Percentiles rank a stretch among this genome's conserved stretches.
phyloP scores from a whole-genome alignment of 208 protist species.

The Acanthamoeba rhysodes region DNA sequence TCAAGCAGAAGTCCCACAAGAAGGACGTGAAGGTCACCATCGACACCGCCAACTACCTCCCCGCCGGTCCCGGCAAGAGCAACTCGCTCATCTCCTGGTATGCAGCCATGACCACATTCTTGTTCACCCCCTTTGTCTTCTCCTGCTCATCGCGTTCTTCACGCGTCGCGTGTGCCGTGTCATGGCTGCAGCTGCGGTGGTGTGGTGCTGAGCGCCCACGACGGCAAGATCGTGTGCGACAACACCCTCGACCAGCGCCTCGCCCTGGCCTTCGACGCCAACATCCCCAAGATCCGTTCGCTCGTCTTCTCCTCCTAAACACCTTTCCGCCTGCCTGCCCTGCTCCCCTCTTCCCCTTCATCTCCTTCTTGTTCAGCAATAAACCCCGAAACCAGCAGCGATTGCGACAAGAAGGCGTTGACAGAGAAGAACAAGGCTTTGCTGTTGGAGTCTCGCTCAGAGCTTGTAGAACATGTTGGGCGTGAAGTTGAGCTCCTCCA shows the following conservation, averaged over 20 bases:
- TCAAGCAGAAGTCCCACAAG: slow-evolving; percentile 80
- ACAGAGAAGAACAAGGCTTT: background rate
- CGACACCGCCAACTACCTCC: slow-evolving; percentile 80
- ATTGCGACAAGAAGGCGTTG: background rate
- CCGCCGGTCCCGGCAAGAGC: slow-evolving; percentile 67
- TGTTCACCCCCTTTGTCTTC: background rate
- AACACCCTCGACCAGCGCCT: slow-evolving; percentile 92
- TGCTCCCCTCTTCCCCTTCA: background rate
- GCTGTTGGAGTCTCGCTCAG: background rate
- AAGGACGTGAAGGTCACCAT: slow-evolving; percentile 61
- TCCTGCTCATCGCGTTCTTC: background rate
- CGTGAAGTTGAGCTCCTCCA: slow-evolving; percentile 12
- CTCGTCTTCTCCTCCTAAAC: slow-evolving; percentile 77
- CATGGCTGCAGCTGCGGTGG: slow-evolving; percentile 83
- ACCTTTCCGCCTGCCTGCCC: background rate
- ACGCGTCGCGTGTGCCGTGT: slow-evolving; percentile 39
- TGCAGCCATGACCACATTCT: background rate
- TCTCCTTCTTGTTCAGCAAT: background rate
- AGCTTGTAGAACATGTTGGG: slow-evolving; percentile 42
- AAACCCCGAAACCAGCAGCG: background rate
- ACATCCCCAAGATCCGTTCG: slow-evolving; percentile 86
- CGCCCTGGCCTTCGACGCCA: slow-evolving; percentile 86
- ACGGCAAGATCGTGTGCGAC: slow-evolving; percentile 86
- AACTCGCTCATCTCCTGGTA: slow-evolving; percentile 71
- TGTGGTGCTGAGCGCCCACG: slow-evolving; percentile 85